phyloP scores from a whole-genome alignment of 1,284 basidiomycete genomes.

The Cerioporus squamosus region DNA sequence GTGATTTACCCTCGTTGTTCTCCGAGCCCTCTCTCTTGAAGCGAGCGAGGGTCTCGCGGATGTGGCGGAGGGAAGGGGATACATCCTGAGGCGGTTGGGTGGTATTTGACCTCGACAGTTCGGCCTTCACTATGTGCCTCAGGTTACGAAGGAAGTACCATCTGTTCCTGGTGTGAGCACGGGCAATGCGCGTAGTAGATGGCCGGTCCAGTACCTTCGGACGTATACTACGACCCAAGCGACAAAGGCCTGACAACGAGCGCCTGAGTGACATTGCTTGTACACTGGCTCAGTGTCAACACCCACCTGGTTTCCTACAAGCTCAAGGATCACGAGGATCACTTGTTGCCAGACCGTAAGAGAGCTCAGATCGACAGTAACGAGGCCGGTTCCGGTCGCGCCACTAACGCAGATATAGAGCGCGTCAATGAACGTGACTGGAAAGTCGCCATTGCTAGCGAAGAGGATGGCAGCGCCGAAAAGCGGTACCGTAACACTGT shows the following conservation, averaged over 20 bases:
- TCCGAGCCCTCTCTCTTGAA: slow-evolving; percentile 4
- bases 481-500: slow-evolving; percentile 69
- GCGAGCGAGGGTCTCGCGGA: slow-evolving; percentile 14
- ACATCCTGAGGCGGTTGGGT: background rate
- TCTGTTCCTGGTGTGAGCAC: slow-evolving; percentile 39
- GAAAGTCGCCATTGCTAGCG: slow-evolving; percentile 65
- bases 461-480: slow-evolving; percentile 72
- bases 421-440: slow-evolving; percentile 69
- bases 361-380: slow-evolving; percentile 71
- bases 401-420: slow-evolving; percentile 77
- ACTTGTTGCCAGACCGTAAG: slow-evolving; percentile 78
- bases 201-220: slow-evolving; percentile 28
- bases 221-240: slow-evolving; percentile 39
- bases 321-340: slow-evolving; percentile 70
- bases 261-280: background rate
- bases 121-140: slow-evolving; percentile 63
- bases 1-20: background rate
- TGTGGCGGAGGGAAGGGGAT: slow-evolving; percentile 11
- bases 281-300: background rate
- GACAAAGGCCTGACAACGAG: slow-evolving; percentile 31
- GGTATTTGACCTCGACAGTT: slow-evolving; percentile 29
- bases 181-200: background rate
- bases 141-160: slow-evolving; percentile 79
- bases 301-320: slow-evolving; percentile 64
- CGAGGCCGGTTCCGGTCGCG: slow-evolving; percentile 79